A percentile compares a stretch with the other conserved stretches of the same genome.
Evolutionary conservation across 352 stramenopile species (phyloP).

Genomic region (Pythium aquatile): DNA sequence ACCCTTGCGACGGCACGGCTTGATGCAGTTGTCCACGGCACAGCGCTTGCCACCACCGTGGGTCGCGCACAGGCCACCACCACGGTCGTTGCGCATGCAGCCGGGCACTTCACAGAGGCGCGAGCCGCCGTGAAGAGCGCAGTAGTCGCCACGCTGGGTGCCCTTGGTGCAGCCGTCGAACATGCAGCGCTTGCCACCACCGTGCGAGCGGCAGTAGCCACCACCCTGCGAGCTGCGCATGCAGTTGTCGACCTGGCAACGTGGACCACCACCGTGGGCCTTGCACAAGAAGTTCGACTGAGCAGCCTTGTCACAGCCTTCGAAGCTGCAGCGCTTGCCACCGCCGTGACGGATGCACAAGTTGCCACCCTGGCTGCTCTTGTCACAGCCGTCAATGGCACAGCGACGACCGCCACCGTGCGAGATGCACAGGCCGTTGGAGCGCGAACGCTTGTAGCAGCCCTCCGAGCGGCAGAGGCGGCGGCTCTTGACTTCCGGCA

Average conservation of each 20-base stretch:
- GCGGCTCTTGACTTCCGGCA: slow-evolving; percentile 54
- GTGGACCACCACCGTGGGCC: slow-evolving; percentile 72
- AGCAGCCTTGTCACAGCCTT: slow-evolving; percentile 74
- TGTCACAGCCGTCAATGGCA: slow-evolving; percentile 67
- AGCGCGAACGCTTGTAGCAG: slow-evolving; percentile 88
- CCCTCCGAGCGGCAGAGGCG: slow-evolving; percentile 68
- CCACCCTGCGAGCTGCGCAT: slow-evolving; percentile 71
- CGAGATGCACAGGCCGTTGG: slow-evolving; percentile 83
- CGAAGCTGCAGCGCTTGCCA: slow-evolving; percentile 73
- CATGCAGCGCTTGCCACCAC: slow-evolving; percentile 85
- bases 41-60: slow-evolving; percentile 87
- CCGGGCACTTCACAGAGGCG: slow-evolving; percentile 76
- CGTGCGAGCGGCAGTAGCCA: slow-evolving; percentile 81
- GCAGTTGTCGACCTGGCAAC: slow-evolving; percentile 68
- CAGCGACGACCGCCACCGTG: slow-evolving; percentile 79
- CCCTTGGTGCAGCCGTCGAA: slow-evolving; percentile 84
- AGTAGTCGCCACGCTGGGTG: slow-evolving; percentile 85
- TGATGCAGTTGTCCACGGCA: slow-evolving; percentile 56
- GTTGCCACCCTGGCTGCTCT: slow-evolving; percentile 77
- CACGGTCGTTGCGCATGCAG: slow-evolving; percentile 86
- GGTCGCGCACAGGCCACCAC: slow-evolving; percentile 68
- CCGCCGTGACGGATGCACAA: slow-evolving; percentile 84
- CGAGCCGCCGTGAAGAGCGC: slow-evolving; percentile 80
- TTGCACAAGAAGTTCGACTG: slow-evolving; percentile 87
- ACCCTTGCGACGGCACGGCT: slow-evolving; percentile 79